Evolutionary conservation across 2,329 filamentous ascomycete genomes (phyloP), one percentile per base, ranked within the genome.

Genomic region (Acephala macrosclerotiorum): DNA sequence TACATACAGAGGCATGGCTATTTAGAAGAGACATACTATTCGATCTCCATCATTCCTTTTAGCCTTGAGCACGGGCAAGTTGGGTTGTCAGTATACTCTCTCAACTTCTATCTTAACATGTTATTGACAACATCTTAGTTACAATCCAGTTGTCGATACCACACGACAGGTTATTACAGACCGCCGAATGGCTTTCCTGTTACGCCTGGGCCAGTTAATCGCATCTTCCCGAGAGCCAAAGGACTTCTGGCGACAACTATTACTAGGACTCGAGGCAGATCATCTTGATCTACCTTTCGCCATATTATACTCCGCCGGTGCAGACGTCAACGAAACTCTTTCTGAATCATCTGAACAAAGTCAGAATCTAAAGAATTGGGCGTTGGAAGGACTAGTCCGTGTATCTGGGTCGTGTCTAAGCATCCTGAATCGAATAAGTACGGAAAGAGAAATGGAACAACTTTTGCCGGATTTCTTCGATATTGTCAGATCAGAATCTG

Each of bases 111-210:
- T 22, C 38, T 1, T 20, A 14, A 11, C 7, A 9, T 49, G 22
- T 18, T 18, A 8, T n/a, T 53, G 36, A 63, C 61, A 14, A 9
- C 47, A 49, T 22, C 20, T 14, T 22, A 72, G 70, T 40, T 73
- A 73, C 26, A 73, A 71, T 59, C 64, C 71, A 6, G 64, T 69
- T 1, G 63, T 68, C 45, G 71, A 73, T 29, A 69, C 67, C 2
- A 70, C 68, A 2, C 45, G 68, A 16, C 68, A 73, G 59, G 70
- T 73, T 0, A 69, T 72, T 14, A 61, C 66, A 55, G 74, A 72
- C 16, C 68, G 78, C 26, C 75, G 80, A 63, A 78, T 79, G 69
- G 72, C 77, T 36, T 80, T 78, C 33, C 70, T 81, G 7, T 74
- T 78, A n/a, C 73, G 77, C 11, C 66, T 82, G 4, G 76, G 76